Evolutionary conservation across 1,139 yeast genomes (phyloP).

Genomic region (Pichia kudriavzevii): DNA sequence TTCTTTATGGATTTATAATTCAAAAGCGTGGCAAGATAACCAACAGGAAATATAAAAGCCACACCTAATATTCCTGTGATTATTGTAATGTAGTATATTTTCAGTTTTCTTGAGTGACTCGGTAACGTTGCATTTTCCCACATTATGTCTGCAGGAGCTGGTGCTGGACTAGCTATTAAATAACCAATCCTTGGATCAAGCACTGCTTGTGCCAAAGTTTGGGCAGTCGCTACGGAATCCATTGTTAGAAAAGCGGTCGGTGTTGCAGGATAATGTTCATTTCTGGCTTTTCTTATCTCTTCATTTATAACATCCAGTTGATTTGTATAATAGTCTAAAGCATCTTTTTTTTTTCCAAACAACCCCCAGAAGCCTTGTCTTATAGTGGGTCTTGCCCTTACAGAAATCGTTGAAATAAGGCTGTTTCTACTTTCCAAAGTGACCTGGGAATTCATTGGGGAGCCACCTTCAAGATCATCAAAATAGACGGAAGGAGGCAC

Average conservation of each 20-base stretch:
- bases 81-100: conserved; percentile 53
- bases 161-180: conserved; percentile 63
- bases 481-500: too few relatives aligned
- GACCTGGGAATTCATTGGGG: not conserved
- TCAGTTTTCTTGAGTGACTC: conserved; percentile 44
- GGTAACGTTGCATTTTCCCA: conserved; percentile 69
- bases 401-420: conserved; percentile 24
- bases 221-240: conserved; percentile 81
- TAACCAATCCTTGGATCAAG: conserved; percentile 71
- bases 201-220: conserved; percentile 80
- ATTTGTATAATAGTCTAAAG: conserved; percentile 54
- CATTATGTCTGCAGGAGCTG: conserved; percentile 73
- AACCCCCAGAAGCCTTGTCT: conserved; percentile 45
- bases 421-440: conserved; percentile 6
- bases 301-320: conserved; percentile 52
- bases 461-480: conserved; percentile 9
- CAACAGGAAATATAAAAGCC: conserved; percentile 61
- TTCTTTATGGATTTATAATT: conserved; percentile 63
- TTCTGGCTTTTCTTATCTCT: conserved; percentile 52
- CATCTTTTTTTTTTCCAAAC: conserved; percentile 54
- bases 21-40: conserved; percentile 64
- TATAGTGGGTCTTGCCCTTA: conserved; percentile 43
- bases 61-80: conserved; percentile 57
- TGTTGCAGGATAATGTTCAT: conserved; percentile 58
- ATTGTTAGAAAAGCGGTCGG: conserved; percentile 74